Evolutionary conservation across 306 rosid genomes (phyloP).

Genomic region (Casuarina glauca): DNA sequence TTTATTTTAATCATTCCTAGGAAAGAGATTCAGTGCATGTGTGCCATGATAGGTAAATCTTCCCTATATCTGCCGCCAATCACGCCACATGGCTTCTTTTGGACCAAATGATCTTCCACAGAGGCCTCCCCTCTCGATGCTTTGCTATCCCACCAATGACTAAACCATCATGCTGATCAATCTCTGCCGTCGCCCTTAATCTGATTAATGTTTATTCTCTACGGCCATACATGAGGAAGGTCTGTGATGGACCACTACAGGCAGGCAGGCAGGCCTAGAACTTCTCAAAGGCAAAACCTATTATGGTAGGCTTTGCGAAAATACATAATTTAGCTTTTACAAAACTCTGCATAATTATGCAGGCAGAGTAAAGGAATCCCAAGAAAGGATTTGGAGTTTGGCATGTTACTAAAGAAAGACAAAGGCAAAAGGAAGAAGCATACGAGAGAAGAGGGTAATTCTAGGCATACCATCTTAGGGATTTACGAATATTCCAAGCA

Average conservation of each 20-base stretch:
- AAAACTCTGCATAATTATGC: slow-evolving; percentile 33
- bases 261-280: not conserved
- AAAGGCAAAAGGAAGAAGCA: slow-evolving; percentile 37
- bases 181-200: not conserved
- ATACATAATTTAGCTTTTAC: not conserved
- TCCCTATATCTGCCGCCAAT: slow-evolving; percentile 46
- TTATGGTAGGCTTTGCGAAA: slow-evolving; percentile 28
- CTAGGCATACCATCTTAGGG: slow-evolving; percentile 71
- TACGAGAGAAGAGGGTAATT: slow-evolving; percentile 45
- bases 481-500: slow-evolving; percentile 59
- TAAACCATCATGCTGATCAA: not conserved
- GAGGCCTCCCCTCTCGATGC: not conserved
- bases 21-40: slow-evolving; percentile 38
- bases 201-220: not conserved
- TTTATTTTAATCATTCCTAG: slow-evolving; percentile 17
- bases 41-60: slow-evolving; percentile 26
- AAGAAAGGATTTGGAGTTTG: slow-evolving; percentile 72
- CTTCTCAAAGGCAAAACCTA: slow-evolving; percentile 28
- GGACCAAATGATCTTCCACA: slow-evolving; percentile 8
- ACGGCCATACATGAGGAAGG: slow-evolving; percentile 33
- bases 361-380: slow-evolving; percentile 73
- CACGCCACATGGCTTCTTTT: slow-evolving; percentile 52
- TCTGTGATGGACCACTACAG: slow-evolving; percentile 29
- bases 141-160: not conserved
- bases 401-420: slow-evolving; percentile 84